Percentiles rank a stretch among this genome's conserved stretches.
These are phyloP conservation scores for Acanthamoeba healyi DNA, from an alignment of 208 protist genomes.

Conservation along the genomic window DNA sequence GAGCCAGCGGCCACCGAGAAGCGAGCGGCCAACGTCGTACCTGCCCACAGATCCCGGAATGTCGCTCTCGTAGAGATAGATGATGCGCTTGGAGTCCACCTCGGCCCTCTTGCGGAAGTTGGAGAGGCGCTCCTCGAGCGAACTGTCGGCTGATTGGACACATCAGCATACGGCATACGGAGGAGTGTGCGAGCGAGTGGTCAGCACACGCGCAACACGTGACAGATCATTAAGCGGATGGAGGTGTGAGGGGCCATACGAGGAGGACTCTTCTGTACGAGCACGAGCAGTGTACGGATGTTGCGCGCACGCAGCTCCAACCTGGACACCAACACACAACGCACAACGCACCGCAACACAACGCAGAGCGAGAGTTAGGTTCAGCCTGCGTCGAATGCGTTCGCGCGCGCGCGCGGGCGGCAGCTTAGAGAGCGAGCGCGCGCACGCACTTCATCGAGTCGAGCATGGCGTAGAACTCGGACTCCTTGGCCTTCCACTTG, in stretches of 20 bases:
- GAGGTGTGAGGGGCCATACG: background rate
- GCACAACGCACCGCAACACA: background rate
- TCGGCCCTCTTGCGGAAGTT: constrained; percentile 36
- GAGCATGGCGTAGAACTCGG: constrained; percentile 41
- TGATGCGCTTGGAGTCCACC: constrained; percentile 50
- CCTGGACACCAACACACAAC: background rate
- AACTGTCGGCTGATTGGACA: background rate
- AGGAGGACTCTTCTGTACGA: constrained; percentile 36
- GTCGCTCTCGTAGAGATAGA: constrained; percentile 46
- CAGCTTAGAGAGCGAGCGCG: background rate
- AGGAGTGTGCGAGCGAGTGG: too few relatives aligned
- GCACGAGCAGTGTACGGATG: constrained; percentile 46
- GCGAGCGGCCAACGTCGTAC: background rate
- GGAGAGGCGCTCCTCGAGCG: constrained; percentile 13
- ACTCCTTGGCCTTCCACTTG: constrained; percentile 54
- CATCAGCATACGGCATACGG: too few relatives aligned
- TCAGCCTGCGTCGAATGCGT: background rate
- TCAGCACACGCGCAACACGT: too few relatives aligned
- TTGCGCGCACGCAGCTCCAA: constrained; percentile 10
- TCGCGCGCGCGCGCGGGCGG: background rate
- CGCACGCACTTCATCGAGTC: constrained; percentile 20
- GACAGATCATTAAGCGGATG: background rate
- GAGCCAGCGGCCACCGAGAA: constrained; percentile 12
- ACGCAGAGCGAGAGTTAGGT: background rate
- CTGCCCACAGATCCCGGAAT: constrained; percentile 12